phyloP scores from a whole-genome alignment of 2,329 filamentous ascomycete species.

The Botrytis pseudocinerea region DNA sequence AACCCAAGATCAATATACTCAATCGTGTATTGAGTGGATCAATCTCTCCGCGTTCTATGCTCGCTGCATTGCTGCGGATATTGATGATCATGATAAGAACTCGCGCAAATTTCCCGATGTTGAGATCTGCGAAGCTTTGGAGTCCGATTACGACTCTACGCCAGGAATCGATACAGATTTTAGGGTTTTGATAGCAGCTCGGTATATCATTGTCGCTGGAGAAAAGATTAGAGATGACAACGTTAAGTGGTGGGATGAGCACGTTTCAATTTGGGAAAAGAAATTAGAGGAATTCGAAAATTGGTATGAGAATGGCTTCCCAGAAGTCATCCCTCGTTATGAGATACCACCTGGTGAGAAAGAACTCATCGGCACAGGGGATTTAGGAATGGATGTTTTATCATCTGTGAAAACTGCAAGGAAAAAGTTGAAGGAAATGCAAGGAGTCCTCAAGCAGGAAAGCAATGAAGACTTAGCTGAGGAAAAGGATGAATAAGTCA shows the following conservation, averaged over 20 bases:
- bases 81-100: neutral
- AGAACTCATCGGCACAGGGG: neutral
- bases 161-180: neutral
- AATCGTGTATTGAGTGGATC: slow-evolving; percentile 1
- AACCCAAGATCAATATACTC: neutral
- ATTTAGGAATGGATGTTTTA: neutral
- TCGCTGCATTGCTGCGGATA: neutral
- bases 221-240: neutral
- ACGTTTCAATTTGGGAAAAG: neutral
- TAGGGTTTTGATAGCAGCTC: neutral
- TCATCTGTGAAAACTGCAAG: neutral
- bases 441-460: neutral
- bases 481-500: neutral
- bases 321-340: neutral
- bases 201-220: neutral
- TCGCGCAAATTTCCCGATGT: neutral
- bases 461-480: neutral
- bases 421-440: neutral
- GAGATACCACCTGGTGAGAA: neutral
- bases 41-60: neutral
- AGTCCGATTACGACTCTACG: neutral
- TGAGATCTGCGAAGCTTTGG: neutral
- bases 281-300: neutral
- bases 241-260: neutral
- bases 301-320: neutral